A percentile compares a stretch with the other conserved stretches of the same genome.
These are phyloP conservation scores for Hypomyces rosellus DNA, from an alignment of 2,329 filamentous ascomycete genomes.

Conservation along the genomic window DNA sequence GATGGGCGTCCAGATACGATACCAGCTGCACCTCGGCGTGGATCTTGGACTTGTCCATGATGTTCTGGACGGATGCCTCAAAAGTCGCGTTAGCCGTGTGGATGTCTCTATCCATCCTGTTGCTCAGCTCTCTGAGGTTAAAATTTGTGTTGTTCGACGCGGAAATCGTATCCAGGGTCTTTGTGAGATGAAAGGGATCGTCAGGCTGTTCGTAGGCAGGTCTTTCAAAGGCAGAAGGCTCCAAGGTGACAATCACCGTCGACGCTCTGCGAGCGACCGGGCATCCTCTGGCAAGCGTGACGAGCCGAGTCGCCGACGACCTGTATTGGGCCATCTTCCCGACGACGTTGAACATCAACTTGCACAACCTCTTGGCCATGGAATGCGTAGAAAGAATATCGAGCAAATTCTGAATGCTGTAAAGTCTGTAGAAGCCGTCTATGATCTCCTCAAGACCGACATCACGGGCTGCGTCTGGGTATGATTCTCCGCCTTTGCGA, in stretches of 20 bases:
- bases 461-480: not conserved
- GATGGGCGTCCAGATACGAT: slow-evolving; percentile 12
- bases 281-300: not conserved
- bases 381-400: not conserved
- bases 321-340: not conserved
- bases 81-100: not conserved
- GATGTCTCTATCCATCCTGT: not conserved
- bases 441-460: not conserved
- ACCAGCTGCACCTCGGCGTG: slow-evolving; percentile 20
- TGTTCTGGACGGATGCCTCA: not conserved
- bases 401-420: not conserved
- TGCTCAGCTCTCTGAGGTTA: not conserved
- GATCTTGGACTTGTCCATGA: slow-evolving; percentile 6
- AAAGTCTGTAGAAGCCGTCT: not conserved
- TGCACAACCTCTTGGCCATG: not conserved
- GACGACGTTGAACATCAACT: not conserved
- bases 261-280: not conserved
- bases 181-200: not conserved
- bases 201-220: not conserved
- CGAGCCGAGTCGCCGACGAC: not conserved
- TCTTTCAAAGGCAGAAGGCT: not conserved
- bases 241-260: not conserved
- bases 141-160: not conserved
- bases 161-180: not conserved
- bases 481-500: not conserved